Conservation (phyloP, 2,329 filamentous ascomycete genomes). For the Canariomyces notabilis region DNA sequence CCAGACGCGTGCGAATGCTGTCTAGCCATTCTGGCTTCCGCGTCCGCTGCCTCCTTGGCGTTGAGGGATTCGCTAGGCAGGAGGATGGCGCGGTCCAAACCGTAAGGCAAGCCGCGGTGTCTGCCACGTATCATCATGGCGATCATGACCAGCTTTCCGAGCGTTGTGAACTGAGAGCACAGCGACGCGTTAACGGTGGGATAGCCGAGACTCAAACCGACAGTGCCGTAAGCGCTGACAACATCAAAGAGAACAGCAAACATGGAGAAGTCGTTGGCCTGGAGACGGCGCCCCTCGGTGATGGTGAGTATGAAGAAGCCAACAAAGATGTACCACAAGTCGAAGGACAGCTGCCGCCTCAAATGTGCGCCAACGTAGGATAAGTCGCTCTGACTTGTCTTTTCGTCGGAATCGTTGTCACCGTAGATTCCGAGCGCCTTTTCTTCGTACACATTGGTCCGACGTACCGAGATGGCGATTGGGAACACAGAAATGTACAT, state of each 20-base stretch:
- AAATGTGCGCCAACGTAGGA: slow-evolving; percentile 90
- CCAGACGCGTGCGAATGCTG: slow-evolving; percentile 33
- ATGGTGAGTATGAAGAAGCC: slow-evolving; percentile 92
- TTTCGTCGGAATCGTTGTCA: slow-evolving; percentile 43
- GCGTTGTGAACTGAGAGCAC: slow-evolving; percentile 69
- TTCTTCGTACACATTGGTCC: slow-evolving; percentile 96
- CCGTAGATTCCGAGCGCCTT: slow-evolving; percentile 72
- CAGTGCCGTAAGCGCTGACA: slow-evolving; percentile 88
- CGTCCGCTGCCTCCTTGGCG: slow-evolving; percentile 47
- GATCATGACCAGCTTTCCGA: slow-evolving; percentile 66
- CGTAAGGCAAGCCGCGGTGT: slow-evolving; percentile 64
- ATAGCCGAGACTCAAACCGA: slow-evolving; percentile 85
- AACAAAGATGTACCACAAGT: slow-evolving; percentile 94
- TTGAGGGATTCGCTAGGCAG: slow-evolving; percentile 54
- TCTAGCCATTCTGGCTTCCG: slow-evolving; percentile 34
- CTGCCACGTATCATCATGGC: slow-evolving; percentile 66
- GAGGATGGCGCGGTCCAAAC: slow-evolving; percentile 57
- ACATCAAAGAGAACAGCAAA: slow-evolving; percentile 77
- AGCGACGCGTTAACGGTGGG: slow-evolving; percentile 71
- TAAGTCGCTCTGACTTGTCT: slow-evolving; percentile 53
- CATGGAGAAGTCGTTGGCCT: slow-evolving; percentile 57
- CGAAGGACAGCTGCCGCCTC: slow-evolving; percentile 89
- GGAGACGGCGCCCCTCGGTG: slow-evolving; percentile 69
- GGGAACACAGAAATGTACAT: slow-evolving; percentile 99
- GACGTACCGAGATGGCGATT: slow-evolving; percentile 88